Conservation (phyloP, 108 stramenopile genomes). For the Bacterosira constricta region DNA sequence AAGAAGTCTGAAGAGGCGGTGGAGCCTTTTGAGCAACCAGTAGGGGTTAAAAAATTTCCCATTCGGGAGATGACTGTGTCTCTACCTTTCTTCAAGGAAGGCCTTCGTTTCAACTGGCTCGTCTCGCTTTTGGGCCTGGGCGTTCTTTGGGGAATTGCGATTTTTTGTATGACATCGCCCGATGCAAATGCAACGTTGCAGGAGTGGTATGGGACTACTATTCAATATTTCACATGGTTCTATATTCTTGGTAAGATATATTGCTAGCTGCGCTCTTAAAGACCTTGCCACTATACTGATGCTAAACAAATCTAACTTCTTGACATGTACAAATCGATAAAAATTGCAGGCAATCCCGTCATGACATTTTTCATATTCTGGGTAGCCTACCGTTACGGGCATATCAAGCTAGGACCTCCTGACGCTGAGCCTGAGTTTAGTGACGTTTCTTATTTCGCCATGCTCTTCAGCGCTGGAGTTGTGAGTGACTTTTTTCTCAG, state of each 20-base stretch:
- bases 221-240: constrained; percentile 54
- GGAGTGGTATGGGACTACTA: constrained; percentile 6
- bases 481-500: too few relatives aligned
- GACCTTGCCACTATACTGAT: too few relatives aligned
- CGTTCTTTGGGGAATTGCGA: constrained; percentile 52
- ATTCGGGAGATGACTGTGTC: constrained; percentile 5
- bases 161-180: constrained; percentile 49
- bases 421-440: constrained; percentile 57
- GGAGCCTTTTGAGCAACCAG: not conserved
- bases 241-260: constrained; percentile 55
- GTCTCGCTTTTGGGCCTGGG: constrained; percentile 37
- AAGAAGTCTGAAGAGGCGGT: not conserved
- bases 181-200: constrained; percentile 2
- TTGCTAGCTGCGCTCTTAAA: too few relatives aligned
- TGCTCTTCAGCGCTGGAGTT: constrained; percentile 69
- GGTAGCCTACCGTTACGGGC: constrained; percentile 50
- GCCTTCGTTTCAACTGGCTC: constrained; percentile 42
- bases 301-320: too few relatives aligned
- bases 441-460: constrained; percentile 58
- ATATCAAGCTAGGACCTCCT: constrained; percentile 57
- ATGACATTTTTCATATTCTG: constrained; percentile 49
- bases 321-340: too few relatives aligned
- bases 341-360: constrained; percentile 23
- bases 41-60: not conserved
- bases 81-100: not conserved